phyloP scores from a whole-genome alignment of 75 land plant genomes.

The Larix kaempferi region DNA sequence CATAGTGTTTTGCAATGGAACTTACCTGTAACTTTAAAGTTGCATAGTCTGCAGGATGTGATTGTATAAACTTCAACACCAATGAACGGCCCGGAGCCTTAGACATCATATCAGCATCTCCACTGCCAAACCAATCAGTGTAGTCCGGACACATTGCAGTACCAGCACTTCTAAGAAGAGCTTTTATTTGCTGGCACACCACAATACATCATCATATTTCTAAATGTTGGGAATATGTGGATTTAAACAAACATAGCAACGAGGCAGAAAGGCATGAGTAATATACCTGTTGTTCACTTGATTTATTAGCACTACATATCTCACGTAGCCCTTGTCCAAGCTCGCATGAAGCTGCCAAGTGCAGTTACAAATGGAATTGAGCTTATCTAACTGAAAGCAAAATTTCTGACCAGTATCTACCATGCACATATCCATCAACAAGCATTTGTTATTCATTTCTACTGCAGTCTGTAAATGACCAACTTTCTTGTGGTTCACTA shows the following conservation, averaged over 20 bases:
- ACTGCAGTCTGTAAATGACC: neutral
- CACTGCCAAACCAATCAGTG: conserved; percentile 72
- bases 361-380: neutral
- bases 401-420: neutral
- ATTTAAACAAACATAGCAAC: neutral
- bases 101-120: conserved; percentile 24
- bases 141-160: conserved; percentile 66
- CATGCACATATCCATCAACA: neutral
- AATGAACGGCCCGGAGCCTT: conserved; percentile 49
- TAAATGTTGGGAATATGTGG: neutral
- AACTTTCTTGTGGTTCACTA: neutral
- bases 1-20: neutral
- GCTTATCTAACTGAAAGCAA: neutral
- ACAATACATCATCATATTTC: neutral
- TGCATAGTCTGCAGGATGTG: conserved; percentile 73
- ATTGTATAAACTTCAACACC: conserved; percentile 66
- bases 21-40: conserved; percentile 86
- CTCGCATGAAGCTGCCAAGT: conserved; percentile 35
- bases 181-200: conserved; percentile 79
- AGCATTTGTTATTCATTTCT: neutral
- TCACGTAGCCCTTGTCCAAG: conserved; percentile 69
- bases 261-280: neutral
- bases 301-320: conserved; percentile 75
- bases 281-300: conserved; percentile 77
- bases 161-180: conserved; percentile 80